These are phyloP conservation scores for Stagonosporopsis rhizophila DNA, from an alignment of 2,329 filamentous ascomycete genomes.

Conservation along the genomic window DNA sequence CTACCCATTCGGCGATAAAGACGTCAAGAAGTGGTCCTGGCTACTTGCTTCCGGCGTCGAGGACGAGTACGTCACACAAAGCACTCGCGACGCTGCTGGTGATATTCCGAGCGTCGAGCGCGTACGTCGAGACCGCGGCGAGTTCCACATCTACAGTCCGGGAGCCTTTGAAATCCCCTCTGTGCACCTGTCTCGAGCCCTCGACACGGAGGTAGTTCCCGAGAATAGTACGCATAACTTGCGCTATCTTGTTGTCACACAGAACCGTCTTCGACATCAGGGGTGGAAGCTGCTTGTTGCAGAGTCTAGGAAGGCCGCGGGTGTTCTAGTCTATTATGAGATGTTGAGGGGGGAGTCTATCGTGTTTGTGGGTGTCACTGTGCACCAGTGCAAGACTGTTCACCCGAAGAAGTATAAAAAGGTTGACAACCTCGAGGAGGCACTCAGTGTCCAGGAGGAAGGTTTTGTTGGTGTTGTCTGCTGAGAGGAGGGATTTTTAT, in stretches of 20 bases:
- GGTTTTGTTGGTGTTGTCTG: slow-evolving; percentile 30
- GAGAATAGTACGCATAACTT: slow-evolving; percentile 22
- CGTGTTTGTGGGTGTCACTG: slow-evolving; percentile 30
- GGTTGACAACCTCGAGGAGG: slow-evolving; percentile 30
- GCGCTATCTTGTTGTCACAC: slow-evolving; percentile 27
- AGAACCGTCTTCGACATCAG: slow-evolving; percentile 17
- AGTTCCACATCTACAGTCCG: slow-evolving; percentile 17
- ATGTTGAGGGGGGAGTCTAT: slow-evolving; percentile 29
- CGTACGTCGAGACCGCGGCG: slow-evolving; percentile 12
- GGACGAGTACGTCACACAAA: slow-evolving; percentile 21
- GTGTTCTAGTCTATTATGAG: slow-evolving; percentile 33
- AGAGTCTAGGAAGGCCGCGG: slow-evolving; percentile 35
- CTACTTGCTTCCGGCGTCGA: slow-evolving; percentile 26
- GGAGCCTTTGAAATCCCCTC: slow-evolving; percentile 21
- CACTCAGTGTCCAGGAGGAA: slow-evolving; percentile 9
- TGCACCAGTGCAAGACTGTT: slow-evolving; percentile 14
- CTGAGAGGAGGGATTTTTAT: slow-evolving; percentile 1
- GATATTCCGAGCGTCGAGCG: slow-evolving; percentile 6
- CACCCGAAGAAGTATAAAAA: slow-evolving; percentile 23
- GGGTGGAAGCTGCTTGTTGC: slow-evolving; percentile 29
- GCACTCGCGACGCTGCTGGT: slow-evolving; percentile 1
- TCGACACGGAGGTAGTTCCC: slow-evolving; percentile 26
- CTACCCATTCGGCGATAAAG: slow-evolving; percentile 33
- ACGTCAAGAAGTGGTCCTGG: slow-evolving; percentile 37
- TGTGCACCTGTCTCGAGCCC: slow-evolving; percentile 31